Evolutionary conservation across 495 filamentous ascomycete species (phyloP), one percentile per base, ranked within the genome.

Genomic region (Aspergillus baeticus): DNA sequence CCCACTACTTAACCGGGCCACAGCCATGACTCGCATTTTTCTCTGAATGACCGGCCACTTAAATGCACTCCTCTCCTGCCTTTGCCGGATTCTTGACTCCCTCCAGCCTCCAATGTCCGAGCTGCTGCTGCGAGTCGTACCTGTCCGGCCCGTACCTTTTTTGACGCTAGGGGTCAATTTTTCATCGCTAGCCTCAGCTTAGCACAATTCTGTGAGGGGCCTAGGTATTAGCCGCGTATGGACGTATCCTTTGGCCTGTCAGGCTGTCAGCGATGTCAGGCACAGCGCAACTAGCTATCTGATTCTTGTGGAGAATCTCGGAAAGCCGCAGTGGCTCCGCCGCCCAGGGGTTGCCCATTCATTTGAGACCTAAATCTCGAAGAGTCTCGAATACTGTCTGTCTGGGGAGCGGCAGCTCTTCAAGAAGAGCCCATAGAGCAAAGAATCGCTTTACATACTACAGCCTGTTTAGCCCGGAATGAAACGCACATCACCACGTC

Each of bases 261-360:
- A n/a, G n/a, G 4, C 8, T 29, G 26, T 29, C 26, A 22, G 22
- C 20, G 41, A 13, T 5, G 26, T 23, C 11, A 29, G 26, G 3
- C 42, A 45, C 11, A 6, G 3, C 11, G 41, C 46, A 22, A 1
- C 17, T 10, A 10, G 13, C 21, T 50, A 34, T 50, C 37, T 50
- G 47, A 33, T 37, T 35, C 47, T 20, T 20, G 47, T 50, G 47
- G 47, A n/a, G 34, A 17, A n/a, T 34, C 33, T 49, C 31, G 46
- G 33, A 33, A 37, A 20, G 29, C 46, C 47, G 47, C 45, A 49
- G 3, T 47, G 47, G 47, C 37, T 50, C 47, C 47, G 46, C 46
- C 36, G 10, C 22, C 42, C 7, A 45, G 29, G 26, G 13, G 11
- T 37, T 50, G 6, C 2, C 26, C 26, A 50, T 36, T 17, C n/a